Base-by-base conservation (phyloP, 495 filamentous ascomycete species). In the Rhypophila decipiens region DNA sequence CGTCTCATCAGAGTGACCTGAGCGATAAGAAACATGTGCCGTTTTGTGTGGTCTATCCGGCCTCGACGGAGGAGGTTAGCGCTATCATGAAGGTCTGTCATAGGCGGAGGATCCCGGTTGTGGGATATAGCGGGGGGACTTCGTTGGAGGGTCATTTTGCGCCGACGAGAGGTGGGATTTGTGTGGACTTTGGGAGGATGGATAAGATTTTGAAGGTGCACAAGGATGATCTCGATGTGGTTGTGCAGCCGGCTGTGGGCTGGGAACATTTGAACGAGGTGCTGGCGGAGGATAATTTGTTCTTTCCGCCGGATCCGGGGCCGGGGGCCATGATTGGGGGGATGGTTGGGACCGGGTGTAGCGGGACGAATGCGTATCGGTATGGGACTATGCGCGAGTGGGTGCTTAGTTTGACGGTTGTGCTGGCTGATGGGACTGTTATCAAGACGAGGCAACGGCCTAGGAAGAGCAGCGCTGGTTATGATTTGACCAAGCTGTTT, bases 301-400 rank as follows among this genome's bases (percentile, higher is more conserved):
- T 91, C 74, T 90, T 91, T 63, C 87, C 87, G 11, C 86, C 87
- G 0, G 87, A 91, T 60, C 87, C 87, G 9, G 87, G 87, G 21
- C 85, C 85, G 20, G 85, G 84, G 15, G 85, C 85, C 39, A 86
- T 87, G 81, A 95, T 97, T 51, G 91, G 91, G 31, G 91, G 91
- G 34, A 97, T 97, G 91, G 82, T 96, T 11, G 90, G 87, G 0
- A 96, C 91, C 0, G 90, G 90, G 24, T 96, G 91, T 73, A 86
- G 80, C 50, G 91, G 91, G 27, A 97, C 91, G 24, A 96, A 97
- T 64, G 85, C 91, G 13, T 90, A 94, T 57, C 76, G 88, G 20
- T 97, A 96, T 61, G 91, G 91, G 1, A 95, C 91, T 0, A 97
- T 96, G 91, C 83, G 87, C 52, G 91, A 97, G 58, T 96, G 90